Evolutionary conservation across 2,329 filamentous ascomycete species (phyloP), one percentile per base, ranked within the genome.

Genomic region (Ceratocystis harringtonii): DNA sequence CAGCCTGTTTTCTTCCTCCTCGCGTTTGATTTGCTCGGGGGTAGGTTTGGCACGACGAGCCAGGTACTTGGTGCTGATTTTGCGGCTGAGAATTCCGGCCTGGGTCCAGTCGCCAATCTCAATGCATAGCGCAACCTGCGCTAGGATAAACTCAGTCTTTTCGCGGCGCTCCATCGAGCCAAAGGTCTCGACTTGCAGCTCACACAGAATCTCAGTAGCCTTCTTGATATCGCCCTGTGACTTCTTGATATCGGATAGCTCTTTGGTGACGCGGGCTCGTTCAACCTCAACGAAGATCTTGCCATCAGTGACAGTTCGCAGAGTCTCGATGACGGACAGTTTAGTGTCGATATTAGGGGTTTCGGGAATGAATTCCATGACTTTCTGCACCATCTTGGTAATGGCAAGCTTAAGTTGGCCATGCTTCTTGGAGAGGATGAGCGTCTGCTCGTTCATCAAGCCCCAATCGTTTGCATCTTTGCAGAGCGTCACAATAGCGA

Each of bases 261-360:
- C 95, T 74, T 88, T 90, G 71, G 94, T 99, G 68, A 99, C 87
- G 70, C 94, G 89, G 69, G 94, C 94, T 70, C 94, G 87, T 81
- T 99, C 94, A 64, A 99, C 94, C 80, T 99, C 94, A 71, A 99
- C 92, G 72, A 99, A 99, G 75, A 99, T 99, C 88, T 99, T 99
- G 78, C 94, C 94, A 77, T 99, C 94, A 7, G 94, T 99, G 61
- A 99, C 92, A 52, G 92, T 97, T 71, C 94, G 85, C 72, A 99
- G 77, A 1, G 92, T 95, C 77, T 99, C 92, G 72, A 99, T 99
- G 67, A 96, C 85, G 25, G 89, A 88, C 66, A 99, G 80, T 79
- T 97, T 99, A 44, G 85, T 91, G 71, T 96, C 91, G 68, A 90
- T 73, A 72, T 84, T 88, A 43, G 94, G 91, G 25, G 91, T 91